Conservation (phyloP, 257 asterid genomes). For the Vinca minor region DNA sequence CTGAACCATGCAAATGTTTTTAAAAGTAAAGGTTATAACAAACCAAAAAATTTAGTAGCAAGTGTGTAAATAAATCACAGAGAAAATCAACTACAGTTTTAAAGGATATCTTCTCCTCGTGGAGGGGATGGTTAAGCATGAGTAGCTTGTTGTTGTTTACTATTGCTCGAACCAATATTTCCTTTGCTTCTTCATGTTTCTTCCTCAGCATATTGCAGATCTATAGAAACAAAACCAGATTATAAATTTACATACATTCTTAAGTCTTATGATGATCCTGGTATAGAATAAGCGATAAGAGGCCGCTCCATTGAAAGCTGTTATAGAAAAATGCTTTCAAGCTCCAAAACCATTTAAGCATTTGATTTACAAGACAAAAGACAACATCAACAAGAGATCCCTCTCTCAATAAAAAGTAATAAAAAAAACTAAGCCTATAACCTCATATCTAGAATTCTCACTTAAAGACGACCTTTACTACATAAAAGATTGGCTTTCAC, state of each 20-base stretch:
- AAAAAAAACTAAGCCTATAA: not conserved
- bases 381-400: not conserved
- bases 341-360: not conserved
- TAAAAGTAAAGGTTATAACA: conserved; percentile 38
- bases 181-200: conserved; percentile 79
- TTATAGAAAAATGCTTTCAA: not conserved
- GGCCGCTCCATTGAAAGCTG: not conserved
- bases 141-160: conserved; percentile 79
- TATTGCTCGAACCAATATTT: conserved; percentile 53
- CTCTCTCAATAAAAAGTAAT: no score
- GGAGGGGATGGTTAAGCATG: conserved; percentile 63
- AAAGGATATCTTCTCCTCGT: conserved; percentile 83
- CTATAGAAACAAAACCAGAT: conserved; percentile 34
- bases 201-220: conserved; percentile 67
- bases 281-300: not conserved
- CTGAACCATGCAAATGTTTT: conserved; percentile 53
- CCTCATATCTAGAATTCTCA: not conserved
- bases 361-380: not conserved
- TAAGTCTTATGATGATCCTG: conserved; percentile 5
- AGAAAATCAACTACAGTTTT: not conserved
- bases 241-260: conserved; percentile 6
- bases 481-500: not conserved
- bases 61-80: not conserved
- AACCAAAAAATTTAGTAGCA: conserved; percentile 4
- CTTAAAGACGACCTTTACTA: not conserved